Evolutionary conservation across 768 basidiomycete species (phyloP).

Genomic region (Ramaria sp.): DNA sequence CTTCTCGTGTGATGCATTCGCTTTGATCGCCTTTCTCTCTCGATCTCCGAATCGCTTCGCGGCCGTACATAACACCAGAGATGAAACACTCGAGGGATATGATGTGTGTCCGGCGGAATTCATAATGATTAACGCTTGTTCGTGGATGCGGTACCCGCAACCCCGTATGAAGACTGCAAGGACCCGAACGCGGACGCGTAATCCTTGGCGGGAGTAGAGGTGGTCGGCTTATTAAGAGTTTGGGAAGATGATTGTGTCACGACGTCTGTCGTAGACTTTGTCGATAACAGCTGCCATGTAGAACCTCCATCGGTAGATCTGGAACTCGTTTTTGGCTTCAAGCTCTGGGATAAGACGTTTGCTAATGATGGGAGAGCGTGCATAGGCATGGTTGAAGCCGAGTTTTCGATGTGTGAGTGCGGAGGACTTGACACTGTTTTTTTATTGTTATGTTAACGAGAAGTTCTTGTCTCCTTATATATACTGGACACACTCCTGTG

Average conservation of each 20-base stretch:
- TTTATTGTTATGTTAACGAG: no score
- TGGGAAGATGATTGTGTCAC: background rate
- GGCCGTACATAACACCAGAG: no score
- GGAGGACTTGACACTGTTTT: no score
- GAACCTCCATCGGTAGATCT: background rate
- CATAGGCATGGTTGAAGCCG: background rate
- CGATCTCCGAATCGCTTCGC: no score
- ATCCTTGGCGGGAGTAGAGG: background rate
- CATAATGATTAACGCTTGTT: no score
- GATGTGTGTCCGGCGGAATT: no score
- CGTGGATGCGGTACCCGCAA: background rate
- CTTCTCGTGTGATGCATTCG: no score
- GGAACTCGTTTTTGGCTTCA: background rate
- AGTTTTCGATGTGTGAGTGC: background rate
- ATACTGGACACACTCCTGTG: no score
- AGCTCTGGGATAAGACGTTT: background rate
- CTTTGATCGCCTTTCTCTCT: no score
- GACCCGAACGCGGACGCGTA: conserved; percentile 9
- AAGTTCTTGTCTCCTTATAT: no score
- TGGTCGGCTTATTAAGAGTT: background rate
- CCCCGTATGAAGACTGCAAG: conserved; percentile 2
- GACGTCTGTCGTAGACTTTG: background rate
- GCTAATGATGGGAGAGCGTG: background rate
- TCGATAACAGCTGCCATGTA: background rate
- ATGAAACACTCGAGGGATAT: no score